Base-by-base conservation (phyloP, 148 eudicot genomes). In the Amaranthus palmeri region DNA sequence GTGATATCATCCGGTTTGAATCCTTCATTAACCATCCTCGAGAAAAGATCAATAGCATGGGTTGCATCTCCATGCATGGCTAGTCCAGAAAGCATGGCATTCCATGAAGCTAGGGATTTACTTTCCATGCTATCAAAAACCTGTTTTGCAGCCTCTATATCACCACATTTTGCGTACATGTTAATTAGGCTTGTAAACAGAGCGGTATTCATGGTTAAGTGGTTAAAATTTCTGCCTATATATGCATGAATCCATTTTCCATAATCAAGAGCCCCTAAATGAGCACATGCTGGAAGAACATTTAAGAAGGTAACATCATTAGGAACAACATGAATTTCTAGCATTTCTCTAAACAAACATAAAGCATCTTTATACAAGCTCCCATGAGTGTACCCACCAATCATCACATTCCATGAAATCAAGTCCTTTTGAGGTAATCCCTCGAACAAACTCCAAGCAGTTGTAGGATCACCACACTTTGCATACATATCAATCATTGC, bases 91-190 rank as follows among this genome's bases (percentile, higher is more conserved):
- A 89, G 82, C 73, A 89, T 64, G 4, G 91, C 87, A 54, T 81
- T 89, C 85, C 88, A 89, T 40, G 82, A 78, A 36, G 84, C 66
- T 58, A 78, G 74, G 54, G 67, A 76, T 77, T 47, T 77, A 1
- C 74, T 72, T 54, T 51, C 65, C 64, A 74, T 56, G 72, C 53
- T 54, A 36, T 81, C 70, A 80, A 89, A 89, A 14, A 85, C 80
- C 45, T 78, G 78, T 64, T 65, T 72, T 14, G 88, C 87, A 50
- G 79, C 77, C 43, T 82, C 63, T 56, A 89, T 81, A 42, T 81
- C 80, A 40, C 95, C 91, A 66, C 91, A 85, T 76, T 89, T 89
- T 13, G 87, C 83, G 71, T 89, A 87, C 95, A 89, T 89, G 61
- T 89, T 86, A 36, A 89, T 81, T 7, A 89, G 73, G 71, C 86